Evolutionary conservation across 352 stramenopile genomes (phyloP).

Genomic region (Pythium chondricola): DNA sequence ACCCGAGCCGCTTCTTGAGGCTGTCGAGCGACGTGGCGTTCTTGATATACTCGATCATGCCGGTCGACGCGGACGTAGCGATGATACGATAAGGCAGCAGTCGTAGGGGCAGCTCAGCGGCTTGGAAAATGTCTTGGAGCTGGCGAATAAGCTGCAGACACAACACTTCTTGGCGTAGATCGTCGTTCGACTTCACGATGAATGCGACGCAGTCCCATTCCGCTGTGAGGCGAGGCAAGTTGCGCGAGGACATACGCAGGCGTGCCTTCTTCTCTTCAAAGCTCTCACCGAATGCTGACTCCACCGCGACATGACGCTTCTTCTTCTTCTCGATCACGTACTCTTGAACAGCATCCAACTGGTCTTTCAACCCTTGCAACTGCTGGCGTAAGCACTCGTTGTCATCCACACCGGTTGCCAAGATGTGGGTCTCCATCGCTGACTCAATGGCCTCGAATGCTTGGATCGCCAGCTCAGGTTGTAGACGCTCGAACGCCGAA

Average conservation of each 20-base stretch:
- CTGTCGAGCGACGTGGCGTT: constrained; percentile 96
- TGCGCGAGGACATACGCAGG: constrained; percentile 46
- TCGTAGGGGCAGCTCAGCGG: constrained; percentile 91
- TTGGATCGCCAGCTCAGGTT: constrained; percentile 40
- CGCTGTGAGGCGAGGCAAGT: constrained; percentile 20
- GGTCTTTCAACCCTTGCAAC: constrained; percentile 55
- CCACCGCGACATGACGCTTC: constrained; percentile 54
- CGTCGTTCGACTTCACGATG: constrained; percentile 98
- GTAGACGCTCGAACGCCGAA: constrained; percentile 53
- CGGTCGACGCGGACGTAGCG: constrained; percentile 90
- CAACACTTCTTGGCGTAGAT: constrained; percentile 96
- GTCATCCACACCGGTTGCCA: constrained; percentile 30
- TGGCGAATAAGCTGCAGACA: constrained; percentile 96
- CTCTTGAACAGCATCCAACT: constrained; percentile 61
- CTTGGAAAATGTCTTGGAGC: constrained; percentile 94
- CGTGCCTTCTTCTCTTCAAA: constrained; percentile 75
- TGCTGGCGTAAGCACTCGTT: constrained; percentile 33
- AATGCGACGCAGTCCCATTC: constrained; percentile 83
- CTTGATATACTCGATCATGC: constrained; percentile 96
- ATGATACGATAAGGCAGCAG: constrained; percentile 96
- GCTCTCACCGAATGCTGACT: constrained; percentile 79
- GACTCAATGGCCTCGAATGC: constrained; percentile 60
- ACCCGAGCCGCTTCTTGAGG: constrained; percentile 88
- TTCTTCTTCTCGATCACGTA: constrained; percentile 60
- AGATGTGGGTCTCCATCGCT: constrained; percentile 44